These are phyloP conservation scores for Penicillium sp. DNA, from an alignment of 2,329 filamentous ascomycete species.

Conservation along the genomic window DNA sequence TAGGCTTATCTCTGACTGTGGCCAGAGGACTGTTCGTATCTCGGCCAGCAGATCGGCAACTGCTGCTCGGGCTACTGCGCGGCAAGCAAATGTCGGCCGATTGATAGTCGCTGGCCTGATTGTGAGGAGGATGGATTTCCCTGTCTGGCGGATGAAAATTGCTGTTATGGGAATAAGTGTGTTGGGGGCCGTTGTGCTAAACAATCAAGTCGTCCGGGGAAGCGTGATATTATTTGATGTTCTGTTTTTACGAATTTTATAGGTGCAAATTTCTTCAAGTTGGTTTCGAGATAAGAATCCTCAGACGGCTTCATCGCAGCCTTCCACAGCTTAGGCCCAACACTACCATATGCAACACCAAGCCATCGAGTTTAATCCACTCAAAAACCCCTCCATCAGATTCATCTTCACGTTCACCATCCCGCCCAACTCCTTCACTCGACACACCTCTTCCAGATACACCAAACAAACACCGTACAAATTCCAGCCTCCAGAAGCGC, in stretches of 20 bases:
- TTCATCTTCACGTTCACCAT: slow-evolving; percentile 49
- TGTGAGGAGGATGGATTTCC: slow-evolving; percentile 27
- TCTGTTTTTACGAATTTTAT: no score
- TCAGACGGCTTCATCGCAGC: slow-evolving; percentile 36
- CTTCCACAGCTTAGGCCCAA: slow-evolving; percentile 49
- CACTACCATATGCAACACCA: slow-evolving; percentile 54
- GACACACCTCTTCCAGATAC: slow-evolving; percentile 42
- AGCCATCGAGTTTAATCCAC: slow-evolving; percentile 45
- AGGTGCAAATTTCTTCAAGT: not conserved
- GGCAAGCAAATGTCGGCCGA: slow-evolving; percentile 27
- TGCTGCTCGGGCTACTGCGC: slow-evolving; percentile 32
- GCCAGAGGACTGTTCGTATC: slow-evolving; percentile 5
- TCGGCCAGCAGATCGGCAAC: slow-evolving; percentile 12
- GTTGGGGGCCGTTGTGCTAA: slow-evolving; percentile 22
- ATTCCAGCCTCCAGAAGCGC: slow-evolving; percentile 58
- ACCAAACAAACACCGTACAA: slow-evolving; percentile 58
- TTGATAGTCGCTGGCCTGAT: slow-evolving; percentile 25
- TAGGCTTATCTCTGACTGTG: not conserved
- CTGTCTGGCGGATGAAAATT: slow-evolving; percentile 25
- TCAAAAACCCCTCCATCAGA: slow-evolving; percentile 37
- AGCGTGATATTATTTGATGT: not conserved
- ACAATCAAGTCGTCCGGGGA: not conserved
- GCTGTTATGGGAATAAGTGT: slow-evolving; percentile 29
- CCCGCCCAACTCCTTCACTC: slow-evolving; percentile 50
- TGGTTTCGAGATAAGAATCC: not conserved